Percentiles rank a stretch among this genome's conserved stretches.
Conservation (phyloP, 495 filamentous ascomycete genomes). For the Aspergillus bertholletiae region DNA sequence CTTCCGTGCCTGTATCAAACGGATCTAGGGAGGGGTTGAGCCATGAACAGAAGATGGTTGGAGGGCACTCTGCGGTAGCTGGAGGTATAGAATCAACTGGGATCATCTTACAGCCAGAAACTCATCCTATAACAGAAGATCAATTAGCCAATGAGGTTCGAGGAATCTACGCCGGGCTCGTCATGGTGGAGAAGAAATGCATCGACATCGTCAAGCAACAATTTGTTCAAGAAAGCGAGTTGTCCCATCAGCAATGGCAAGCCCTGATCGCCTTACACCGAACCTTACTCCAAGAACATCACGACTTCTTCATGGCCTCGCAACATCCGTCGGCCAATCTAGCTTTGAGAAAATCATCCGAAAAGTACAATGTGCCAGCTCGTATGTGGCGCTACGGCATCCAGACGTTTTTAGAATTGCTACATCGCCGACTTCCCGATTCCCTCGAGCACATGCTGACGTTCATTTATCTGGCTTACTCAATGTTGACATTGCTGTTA, state of each 20-base stretch:
- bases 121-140: conserved; percentile 68
- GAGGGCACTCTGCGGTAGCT: conserved; percentile 8
- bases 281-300: conserved; percentile 71
- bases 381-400: conserved; percentile 86
- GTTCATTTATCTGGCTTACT: conserved; percentile 79
- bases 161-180: conserved; percentile 70
- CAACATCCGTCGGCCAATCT: conserved; percentile 68
- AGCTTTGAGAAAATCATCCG: conserved; percentile 53
- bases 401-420: conserved; percentile 69
- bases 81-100: conserved; percentile 40
- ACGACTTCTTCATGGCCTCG: conserved; percentile 77
- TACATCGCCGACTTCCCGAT: conserved; percentile 64
- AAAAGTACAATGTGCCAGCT: conserved; percentile 75
- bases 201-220: conserved; percentile 67
- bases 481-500: conserved; percentile 73
- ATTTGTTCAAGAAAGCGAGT: conserved; percentile 32
- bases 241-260: conserved; percentile 67
- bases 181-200: conserved; percentile 78
- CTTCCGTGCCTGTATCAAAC: not conserved
- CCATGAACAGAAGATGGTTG: conserved; percentile 13
- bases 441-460: conserved; percentile 76
- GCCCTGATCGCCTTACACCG: conserved; percentile 68
- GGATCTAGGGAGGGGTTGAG: conserved; percentile 11
- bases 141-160: conserved; percentile 66
- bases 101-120: conserved; percentile 55